These are phyloP conservation scores for Taphrina deformans DNA, from an alignment of 1,139 yeast species.

Conservation along the genomic window DNA sequence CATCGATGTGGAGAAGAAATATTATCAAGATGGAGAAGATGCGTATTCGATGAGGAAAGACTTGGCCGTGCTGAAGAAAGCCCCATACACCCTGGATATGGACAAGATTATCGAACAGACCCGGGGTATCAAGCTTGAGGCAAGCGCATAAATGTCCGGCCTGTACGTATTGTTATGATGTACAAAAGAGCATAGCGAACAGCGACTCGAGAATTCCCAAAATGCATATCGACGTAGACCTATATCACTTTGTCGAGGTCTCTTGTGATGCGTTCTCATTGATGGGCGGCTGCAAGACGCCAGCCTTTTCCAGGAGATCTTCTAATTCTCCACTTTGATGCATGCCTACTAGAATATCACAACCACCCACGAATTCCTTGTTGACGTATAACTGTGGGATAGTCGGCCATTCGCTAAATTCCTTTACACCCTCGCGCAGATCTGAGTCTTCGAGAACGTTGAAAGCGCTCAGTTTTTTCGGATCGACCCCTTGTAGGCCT, in stretches of 20 bases:
- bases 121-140: constrained; percentile 22
- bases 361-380: constrained; percentile 92
- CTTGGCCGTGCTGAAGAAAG: constrained; percentile 16
- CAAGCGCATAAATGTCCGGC: neutral
- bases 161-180: neutral
- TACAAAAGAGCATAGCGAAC: neutral
- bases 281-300: constrained; percentile 53
- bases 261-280: neutral
- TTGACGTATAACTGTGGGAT: constrained; percentile 63
- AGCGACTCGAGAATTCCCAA: neutral
- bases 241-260: neutral
- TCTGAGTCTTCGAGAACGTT: constrained; percentile 94
- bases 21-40: constrained; percentile 97
- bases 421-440: constrained; percentile 88
- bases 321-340: constrained; percentile 72
- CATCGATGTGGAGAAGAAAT: constrained; percentile 74
- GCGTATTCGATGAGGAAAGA: constrained; percentile 63
- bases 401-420: constrained; percentile 93
- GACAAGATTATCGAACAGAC: constrained; percentile 22
- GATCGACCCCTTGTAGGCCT: constrained; percentile 97
- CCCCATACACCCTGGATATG: constrained; percentile 24
- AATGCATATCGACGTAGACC: neutral
- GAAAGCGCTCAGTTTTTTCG: constrained; percentile 92
- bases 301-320: constrained; percentile 73
- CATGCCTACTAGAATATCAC: constrained; percentile 72